Evolutionary conservation across 129 eudicot species (phyloP), one percentile per base, ranked within the genome.

Genomic region (Scalesia atractyloides): DNA sequence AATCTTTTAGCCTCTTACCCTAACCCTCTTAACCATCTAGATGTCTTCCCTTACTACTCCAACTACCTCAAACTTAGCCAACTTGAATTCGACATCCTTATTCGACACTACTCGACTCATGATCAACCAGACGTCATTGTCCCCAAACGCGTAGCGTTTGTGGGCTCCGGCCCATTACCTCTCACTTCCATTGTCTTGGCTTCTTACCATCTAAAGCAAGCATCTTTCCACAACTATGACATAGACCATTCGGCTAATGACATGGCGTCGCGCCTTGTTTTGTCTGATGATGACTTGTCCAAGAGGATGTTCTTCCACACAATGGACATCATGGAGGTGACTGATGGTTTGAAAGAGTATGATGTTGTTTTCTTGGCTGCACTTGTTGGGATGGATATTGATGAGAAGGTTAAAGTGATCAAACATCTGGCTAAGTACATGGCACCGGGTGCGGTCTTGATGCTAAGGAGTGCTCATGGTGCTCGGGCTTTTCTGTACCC

Each of bases 401-500:
- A 81, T n/a, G 88, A 82, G 5, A 90, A 90, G 56, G 65, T 53
- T 48, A 44, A 47, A 26, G 82, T 86, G 3, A 71, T 91, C 4
- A 76, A 82, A 2, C 94, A 87, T 69, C 54, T 91, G 72, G 83
- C 80, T 1, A 82, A 72, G 68, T 52, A 84, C 73, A 87, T 91
- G 97, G 84, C 85, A 2, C 88, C 86, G 0, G 91, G 91, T 43
- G 88, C 97, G 4, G 66, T 81, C 13, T 48, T 91, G 57, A 85
- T 91, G 91, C 80, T 91, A 9, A 79, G 97, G 80, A 91, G 97
- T 53, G 97, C 95, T 12, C 97, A 88, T 50, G 92, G 95, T 4
- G 97, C 97, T 1, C 82, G 92, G 6, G 90, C 86, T 26, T 91
- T 91, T 67, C 79, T 91, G 10, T 91, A 91, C 59, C 97, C 96